Percentiles rank a stretch among this genome's conserved stretches.
Evolutionary conservation across 2,329 filamentous ascomycete genomes (phyloP).

Genomic region (Pseudonectria foliicola): DNA sequence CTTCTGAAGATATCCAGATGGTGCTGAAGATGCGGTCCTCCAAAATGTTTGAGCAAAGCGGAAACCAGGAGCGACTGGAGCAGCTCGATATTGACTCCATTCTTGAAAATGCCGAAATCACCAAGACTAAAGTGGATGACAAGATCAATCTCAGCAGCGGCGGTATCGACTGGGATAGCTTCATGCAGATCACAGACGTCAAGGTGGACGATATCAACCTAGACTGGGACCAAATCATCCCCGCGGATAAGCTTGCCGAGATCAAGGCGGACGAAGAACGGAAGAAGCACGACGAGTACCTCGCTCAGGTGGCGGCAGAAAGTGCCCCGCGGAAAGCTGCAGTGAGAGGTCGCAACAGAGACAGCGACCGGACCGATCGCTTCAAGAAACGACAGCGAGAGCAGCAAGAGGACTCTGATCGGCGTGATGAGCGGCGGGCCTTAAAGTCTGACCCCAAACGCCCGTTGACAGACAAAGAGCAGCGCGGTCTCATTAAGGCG

Average conservation of each 20-base stretch:
- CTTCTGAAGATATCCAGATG: constrained; percentile 89
- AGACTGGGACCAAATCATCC: constrained; percentile 98
- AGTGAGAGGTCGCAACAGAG: constrained; percentile 49
- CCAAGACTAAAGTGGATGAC: constrained; percentile 91
- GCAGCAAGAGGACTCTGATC: constrained; percentile 55
- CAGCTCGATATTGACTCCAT: constrained; percentile 97
- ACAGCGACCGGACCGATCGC: constrained; percentile 58
- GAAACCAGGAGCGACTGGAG: constrained; percentile 93
- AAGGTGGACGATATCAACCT: constrained; percentile 76
- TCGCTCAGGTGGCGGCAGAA: constrained; percentile 75
- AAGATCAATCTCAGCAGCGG: constrained; percentile 88
- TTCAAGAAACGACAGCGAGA: constrained; percentile 61
- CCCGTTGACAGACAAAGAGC: constrained; percentile 88
- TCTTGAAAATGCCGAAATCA: constrained; percentile 91
- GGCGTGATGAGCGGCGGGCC: constrained; percentile 56
- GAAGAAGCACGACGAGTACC: constrained; percentile 73
- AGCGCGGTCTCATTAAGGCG: constrained; percentile 81
- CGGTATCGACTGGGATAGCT: constrained; percentile 79
- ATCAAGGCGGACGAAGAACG: constrained; percentile 87
- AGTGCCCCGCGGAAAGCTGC: constrained; percentile 72
- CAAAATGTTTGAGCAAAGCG: constrained; percentile 97
- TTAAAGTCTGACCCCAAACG: constrained; percentile 76
- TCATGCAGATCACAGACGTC: constrained; percentile 96
- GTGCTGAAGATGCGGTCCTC: constrained; percentile 97
- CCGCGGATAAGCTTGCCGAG: constrained; percentile 80